Conservation (phyloP, 768 basidiomycete genomes). For the Rhodosporidiobolus sp. region DNA sequence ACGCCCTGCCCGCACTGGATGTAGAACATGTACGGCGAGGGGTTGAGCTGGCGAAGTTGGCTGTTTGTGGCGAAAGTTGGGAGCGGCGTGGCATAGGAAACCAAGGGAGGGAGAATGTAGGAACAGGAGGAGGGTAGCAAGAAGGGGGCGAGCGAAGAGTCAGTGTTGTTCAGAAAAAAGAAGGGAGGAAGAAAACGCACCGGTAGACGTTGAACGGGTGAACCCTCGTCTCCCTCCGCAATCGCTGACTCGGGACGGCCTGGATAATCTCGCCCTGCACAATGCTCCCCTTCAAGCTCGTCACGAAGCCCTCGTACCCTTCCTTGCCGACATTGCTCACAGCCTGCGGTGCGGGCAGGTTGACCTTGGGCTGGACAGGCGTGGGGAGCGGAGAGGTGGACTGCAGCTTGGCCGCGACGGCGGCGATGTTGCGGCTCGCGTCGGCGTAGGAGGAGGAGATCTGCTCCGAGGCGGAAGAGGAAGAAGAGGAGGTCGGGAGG, state of each 20-base stretch:
- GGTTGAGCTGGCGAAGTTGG: slow-evolving; percentile 87
- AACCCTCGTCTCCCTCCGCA: slow-evolving; percentile 75
- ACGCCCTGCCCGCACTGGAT: slow-evolving; percentile 79
- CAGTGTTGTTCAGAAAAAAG: neutral
- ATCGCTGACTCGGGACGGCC: slow-evolving; percentile 91
- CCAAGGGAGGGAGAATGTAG: too few species aligned
- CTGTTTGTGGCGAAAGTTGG: neutral
- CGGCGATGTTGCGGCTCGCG: slow-evolving; percentile 31
- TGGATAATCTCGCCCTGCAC: slow-evolving; percentile 97
- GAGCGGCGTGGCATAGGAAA: too few species aligned
- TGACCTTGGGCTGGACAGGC: slow-evolving; percentile 50
- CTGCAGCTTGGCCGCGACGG: slow-evolving; percentile 28
- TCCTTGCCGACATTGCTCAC: slow-evolving; percentile 88
- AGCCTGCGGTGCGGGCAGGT: slow-evolving; percentile 51
- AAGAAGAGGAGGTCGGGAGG: slow-evolving; percentile 56
- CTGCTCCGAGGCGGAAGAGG: slow-evolving; percentile 51
- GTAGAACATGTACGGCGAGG: slow-evolving; percentile 99
- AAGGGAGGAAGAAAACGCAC: slow-evolving; percentile 14
- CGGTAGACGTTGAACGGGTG: slow-evolving; percentile 98
- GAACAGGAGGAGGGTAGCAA: too few species aligned
- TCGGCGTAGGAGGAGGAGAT: slow-evolving; percentile 22
- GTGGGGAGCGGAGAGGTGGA: slow-evolving; percentile 48
- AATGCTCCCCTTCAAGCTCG: slow-evolving; percentile 87
- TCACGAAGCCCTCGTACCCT: slow-evolving; percentile 88
- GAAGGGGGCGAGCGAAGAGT: too few species aligned